Base-by-base conservation (phyloP, 1,284 basidiomycete genomes). In the Cryptococcus sp. region DNA sequence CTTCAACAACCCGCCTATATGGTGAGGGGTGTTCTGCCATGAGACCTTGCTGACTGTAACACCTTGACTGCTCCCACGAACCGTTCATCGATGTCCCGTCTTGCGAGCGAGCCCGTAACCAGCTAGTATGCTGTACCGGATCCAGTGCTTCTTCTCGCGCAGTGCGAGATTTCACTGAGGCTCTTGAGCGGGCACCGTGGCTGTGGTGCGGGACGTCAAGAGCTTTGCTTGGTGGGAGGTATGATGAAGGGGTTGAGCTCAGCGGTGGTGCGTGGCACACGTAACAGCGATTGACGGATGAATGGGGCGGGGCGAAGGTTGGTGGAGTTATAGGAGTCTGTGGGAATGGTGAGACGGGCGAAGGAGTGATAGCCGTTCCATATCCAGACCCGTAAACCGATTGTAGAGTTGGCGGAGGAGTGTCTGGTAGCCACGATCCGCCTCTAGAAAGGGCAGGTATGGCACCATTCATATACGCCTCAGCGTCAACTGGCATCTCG, bases 401-500 rank as follows among this genome's bases (percentile, higher is more conserved):
- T 45, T 11, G 8, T 11, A 22, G 42, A 5, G 10, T 5, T 45
- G 42, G 42, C 8, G 42, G n/a, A 45, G 15, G 5, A 35, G 8
- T 45, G 42, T 45, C 42, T 45, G 42, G 64, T 0, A 64, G 57
- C 70, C 71, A 71, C 10, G 63, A 66, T 1, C 69, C 71, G 10
- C 71, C 71, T 13, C 69, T 55, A 19, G 68, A 70, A 15, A 73
- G 59, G 27, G 63, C 47, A 31, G 71, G 71, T 23, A 73, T 70
- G 19, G 59, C 62, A 15, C 71, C 69, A 6, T 61, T 48, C 69
- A 73, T 73, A 56, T 73, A 73, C 1, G 69, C 66, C 38, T 71
- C 68, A 6, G 66, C 50, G 35, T 73, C 68, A 35, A 71, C 63
- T 17, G 68, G 66, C 71, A 73, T 72, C 31, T 16, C 44, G 44